phyloP scores from a whole-genome alignment of 495 filamentous ascomycete genomes.

The Penicillium silybi region DNA sequence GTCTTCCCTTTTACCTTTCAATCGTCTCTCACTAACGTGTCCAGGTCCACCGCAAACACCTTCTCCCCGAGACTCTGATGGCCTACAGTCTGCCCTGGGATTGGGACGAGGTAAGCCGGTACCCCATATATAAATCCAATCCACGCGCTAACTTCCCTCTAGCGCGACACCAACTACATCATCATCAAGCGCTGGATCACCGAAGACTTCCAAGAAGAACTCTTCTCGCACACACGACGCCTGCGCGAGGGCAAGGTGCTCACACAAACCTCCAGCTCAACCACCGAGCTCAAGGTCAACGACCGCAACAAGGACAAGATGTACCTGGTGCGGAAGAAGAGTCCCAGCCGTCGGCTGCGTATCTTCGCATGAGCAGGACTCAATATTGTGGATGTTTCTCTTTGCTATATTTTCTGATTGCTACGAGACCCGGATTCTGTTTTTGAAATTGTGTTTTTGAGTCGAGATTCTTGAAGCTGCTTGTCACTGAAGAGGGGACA shows the following conservation, averaged over 20 bases:
- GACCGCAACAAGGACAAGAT: constrained; percentile 52
- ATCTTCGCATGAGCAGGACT: constrained; percentile 20
- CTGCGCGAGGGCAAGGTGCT: constrained; percentile 52
- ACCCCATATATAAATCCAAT: neutral
- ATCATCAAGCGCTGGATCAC: constrained; percentile 74
- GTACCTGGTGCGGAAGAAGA: constrained; percentile 63
- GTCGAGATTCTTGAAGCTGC: constrained; percentile 24
- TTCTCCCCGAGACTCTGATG: constrained; percentile 48
- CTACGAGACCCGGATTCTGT: constrained; percentile 11
- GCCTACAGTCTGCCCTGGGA: constrained; percentile 48
- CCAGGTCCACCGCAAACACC: constrained; percentile 47
- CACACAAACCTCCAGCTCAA: constrained; percentile 39
- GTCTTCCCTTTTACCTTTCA: neutral
- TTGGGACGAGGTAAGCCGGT: constrained; percentile 42
- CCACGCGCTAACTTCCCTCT: neutral
- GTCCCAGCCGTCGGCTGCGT: constrained; percentile 29
- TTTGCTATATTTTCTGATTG: constrained; percentile 10
- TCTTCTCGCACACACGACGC: constrained; percentile 67
- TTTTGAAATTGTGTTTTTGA: constrained; percentile 17
- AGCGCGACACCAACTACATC: constrained; percentile 64
- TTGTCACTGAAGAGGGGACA: constrained; percentile 12
- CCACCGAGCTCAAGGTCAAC: constrained; percentile 48
- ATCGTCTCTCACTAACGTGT: constrained; percentile 10
- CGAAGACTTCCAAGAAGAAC: constrained; percentile 65
- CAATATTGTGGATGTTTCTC: neutral